Base-by-base conservation (phyloP, 163 green algal species). In the Prototheca wickerhamii region DNA sequence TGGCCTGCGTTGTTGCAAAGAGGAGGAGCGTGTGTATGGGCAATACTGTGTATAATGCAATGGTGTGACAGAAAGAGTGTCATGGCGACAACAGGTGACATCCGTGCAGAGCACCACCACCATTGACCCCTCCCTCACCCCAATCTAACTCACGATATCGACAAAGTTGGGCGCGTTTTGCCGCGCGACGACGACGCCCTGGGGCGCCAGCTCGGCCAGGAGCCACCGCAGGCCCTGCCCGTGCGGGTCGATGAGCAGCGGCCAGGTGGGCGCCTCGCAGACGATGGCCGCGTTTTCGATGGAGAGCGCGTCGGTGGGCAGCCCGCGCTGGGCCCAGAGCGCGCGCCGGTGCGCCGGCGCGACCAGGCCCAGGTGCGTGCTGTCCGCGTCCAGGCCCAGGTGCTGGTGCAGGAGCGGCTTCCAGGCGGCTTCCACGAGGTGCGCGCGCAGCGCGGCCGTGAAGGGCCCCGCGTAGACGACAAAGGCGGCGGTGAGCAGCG, bases 231-330 rank as follows among this genome's bases (percentile, higher is more conserved):
- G 90, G 61, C 89, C 90, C 79, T 96, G 89, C 72, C 95, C 75
- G 76, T 97, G 90, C 18, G 91, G 91, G 73, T 97, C 91, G 30
- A 97, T 91, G 74, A 97, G 88, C 20, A 96, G 79, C 17, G 81
- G 71, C 84, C 83, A 95, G n/a, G 89, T 77, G 1, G 70, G 69
- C 18, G 84, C 81, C 49, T 75, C 84, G 17, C 66, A 83, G 69
- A 96, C 87, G 69, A 96, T 95, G 33, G 87, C 89, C 20, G 87
- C 91, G 68, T 97, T 97, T 72, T 96, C 86, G 23, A 95, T 61
- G 18, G 77, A 89, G 63, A 96, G 74, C 0, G 75, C 67, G 70
- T 97, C 91, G 0, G 76, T 87, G 25, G 85, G 89, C 63, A 97
- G 75, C 7, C 90, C 89, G 68, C 95, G 86, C 44, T 89, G 89